Percentiles rank a stretch among this genome's conserved stretches.
phyloP scores from a whole-genome alignment of 176 grass and related monocot genomes.

The Raddia distichophylla region DNA sequence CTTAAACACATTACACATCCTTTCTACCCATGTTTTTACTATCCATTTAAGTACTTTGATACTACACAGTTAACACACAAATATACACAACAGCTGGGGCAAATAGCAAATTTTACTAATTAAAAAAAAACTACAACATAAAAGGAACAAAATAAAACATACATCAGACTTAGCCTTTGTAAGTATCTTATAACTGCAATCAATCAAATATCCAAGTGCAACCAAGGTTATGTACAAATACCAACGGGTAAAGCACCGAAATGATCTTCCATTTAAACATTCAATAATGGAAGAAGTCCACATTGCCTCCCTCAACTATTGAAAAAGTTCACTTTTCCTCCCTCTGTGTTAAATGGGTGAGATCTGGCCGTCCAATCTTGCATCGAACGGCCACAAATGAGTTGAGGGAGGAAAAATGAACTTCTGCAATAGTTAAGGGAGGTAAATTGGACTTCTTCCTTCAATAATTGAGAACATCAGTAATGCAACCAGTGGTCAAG shows the following conservation, averaged over 20 bases:
- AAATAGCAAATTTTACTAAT: background rate
- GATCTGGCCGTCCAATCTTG: too few species aligned
- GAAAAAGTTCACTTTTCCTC: too few species aligned
- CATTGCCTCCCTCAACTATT: too few species aligned
- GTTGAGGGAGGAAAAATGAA: too few species aligned
- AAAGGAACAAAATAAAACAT: background rate
- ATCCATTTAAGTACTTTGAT: background rate
- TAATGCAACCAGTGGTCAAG: background rate
- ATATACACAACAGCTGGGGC: background rate
- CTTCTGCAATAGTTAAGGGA: too few species aligned
- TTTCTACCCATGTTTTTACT: slow-evolving; percentile 16
- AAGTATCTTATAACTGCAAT: background rate
- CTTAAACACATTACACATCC: background rate
- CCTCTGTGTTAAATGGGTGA: too few species aligned
- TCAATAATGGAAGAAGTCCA: too few species aligned
- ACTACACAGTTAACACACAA: background rate
- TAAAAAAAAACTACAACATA: slow-evolving; percentile 1
- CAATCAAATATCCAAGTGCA: background rate
- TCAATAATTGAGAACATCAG: background rate
- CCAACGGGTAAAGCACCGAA: background rate
- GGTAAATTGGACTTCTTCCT: too few species aligned
- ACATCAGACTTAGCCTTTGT: background rate
- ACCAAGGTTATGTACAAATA: slow-evolving; percentile 12
- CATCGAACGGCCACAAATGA: too few species aligned
- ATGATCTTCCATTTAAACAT: background rate